Conservation (phyloP, 768 basidiomycete species). For the Plicaturopsis crispa region DNA sequence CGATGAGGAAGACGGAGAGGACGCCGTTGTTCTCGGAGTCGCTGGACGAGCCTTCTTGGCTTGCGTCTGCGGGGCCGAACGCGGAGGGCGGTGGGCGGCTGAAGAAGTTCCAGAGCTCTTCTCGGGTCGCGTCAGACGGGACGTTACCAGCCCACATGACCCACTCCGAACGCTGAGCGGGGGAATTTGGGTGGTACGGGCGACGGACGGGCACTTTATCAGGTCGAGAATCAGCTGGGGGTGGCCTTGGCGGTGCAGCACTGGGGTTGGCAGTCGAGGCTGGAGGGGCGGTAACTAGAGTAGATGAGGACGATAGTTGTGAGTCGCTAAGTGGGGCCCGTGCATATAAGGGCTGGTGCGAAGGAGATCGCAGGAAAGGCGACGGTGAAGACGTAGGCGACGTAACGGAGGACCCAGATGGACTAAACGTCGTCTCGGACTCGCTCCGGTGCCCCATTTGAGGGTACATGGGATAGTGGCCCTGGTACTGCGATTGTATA, state of each 20-base stretch:
- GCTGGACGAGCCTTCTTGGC: slow-evolving; percentile 7
- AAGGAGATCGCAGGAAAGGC: slow-evolving; percentile 1
- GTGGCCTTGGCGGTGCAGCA: slow-evolving; percentile 2
- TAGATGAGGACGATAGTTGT: slow-evolving; percentile 5
- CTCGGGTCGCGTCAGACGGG: slow-evolving; percentile 71
- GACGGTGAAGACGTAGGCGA: slow-evolving; percentile 8
- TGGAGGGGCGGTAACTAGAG: slow-evolving; percentile 3
- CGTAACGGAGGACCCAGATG: slow-evolving; percentile 13
- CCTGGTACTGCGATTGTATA: slow-evolving; percentile 21
- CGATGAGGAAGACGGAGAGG: slow-evolving; percentile 83
- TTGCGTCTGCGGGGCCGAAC: neutral
- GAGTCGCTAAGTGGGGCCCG: slow-evolving; percentile 2
- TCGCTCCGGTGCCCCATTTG: slow-evolving; percentile 17
- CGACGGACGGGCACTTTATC: slow-evolving; percentile 35
- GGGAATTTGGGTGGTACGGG: slow-evolving; percentile 63
- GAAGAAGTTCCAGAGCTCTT: slow-evolving; percentile 86
- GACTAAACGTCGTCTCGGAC: slow-evolving; percentile 10
- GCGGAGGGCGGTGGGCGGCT: slow-evolving; percentile 24
- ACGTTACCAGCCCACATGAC: slow-evolving; percentile 98
- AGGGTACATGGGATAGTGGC: slow-evolving; percentile 24
- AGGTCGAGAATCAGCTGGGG: neutral
- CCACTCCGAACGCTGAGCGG: slow-evolving; percentile 77
- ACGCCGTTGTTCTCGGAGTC: slow-evolving; percentile 43
- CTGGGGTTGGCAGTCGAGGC: slow-evolving; percentile 3
- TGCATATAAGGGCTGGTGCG: neutral